phyloP scores from a whole-genome alignment of 2,329 filamentous ascomycete genomes.

The Aureobasidium sp. region DNA sequence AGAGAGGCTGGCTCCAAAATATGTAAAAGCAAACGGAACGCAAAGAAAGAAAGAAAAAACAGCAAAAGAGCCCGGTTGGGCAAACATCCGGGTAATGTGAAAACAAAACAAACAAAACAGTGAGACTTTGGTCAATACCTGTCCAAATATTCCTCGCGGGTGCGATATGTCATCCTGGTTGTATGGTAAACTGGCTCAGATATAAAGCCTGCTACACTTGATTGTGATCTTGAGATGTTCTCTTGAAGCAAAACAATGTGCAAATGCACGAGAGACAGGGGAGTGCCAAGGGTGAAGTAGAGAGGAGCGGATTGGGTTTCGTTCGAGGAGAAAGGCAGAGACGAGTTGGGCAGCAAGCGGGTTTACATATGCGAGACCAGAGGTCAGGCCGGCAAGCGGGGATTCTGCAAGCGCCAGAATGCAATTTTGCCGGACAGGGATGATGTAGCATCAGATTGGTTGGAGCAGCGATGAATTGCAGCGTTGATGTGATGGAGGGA shows the following conservation, averaged over 20 bases:
- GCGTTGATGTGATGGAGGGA: constrained; percentile 5
- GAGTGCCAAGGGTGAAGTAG: constrained; percentile 1
- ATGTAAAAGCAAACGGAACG: constrained; percentile 15
- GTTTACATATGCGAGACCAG: constrained; percentile 14
- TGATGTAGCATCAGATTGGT: constrained; percentile 13
- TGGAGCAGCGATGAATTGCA: not conserved
- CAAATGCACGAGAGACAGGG: constrained; percentile 5
- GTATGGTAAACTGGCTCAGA: constrained; percentile 15
- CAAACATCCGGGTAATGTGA: constrained; percentile 18
- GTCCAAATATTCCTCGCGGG: constrained; percentile 30
- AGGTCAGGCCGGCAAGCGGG: constrained; percentile 11
- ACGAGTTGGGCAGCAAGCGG: constrained; percentile 16
- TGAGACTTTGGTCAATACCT: constrained; percentile 28
- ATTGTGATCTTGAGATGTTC: not conserved
- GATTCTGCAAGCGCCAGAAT: constrained; percentile 10
- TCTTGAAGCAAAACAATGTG: constrained; percentile 13
- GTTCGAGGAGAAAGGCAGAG: not conserved
- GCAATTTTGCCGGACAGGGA: constrained; percentile 12
- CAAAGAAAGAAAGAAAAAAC: constrained; percentile 14
- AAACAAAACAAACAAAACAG: constrained; percentile 19
- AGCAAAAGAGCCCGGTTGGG: constrained; percentile 18
- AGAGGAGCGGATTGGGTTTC: constrained; percentile 11
- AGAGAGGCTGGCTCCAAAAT: constrained; percentile 14
- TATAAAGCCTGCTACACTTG: constrained; percentile 16
- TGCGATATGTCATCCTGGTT: constrained; percentile 33